Base-by-base conservation (phyloP, 768 basidiomycete genomes). In the Hygrophoropsis aurantiaca region DNA sequence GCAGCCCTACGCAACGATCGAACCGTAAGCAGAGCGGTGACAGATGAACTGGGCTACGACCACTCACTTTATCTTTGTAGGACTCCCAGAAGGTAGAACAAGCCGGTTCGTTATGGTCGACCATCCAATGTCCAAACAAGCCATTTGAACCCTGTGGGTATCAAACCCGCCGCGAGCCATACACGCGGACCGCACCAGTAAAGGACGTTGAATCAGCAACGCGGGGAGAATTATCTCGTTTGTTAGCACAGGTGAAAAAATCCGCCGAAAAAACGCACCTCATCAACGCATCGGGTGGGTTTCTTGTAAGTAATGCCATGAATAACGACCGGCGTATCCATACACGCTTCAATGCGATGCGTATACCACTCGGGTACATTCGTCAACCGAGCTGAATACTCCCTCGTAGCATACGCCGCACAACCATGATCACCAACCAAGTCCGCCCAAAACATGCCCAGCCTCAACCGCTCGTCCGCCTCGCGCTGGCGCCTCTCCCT, bases 21-120 rank as follows among this genome's bases (percentile, higher is more conserved):
- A 34, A 34, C 10, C n/a, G 10, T 10, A 34, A 34, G 16, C n/a
- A 3, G 27, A 24, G 20, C n/a, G n/a, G n/a, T n/a, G n/a, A n/a
- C n/a, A n/a, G n/a, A n/a, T n/a, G 39, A 5, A 3, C 7, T 3
- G n/a, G 7, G 3, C 33, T 3, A 44, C 0, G 5, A 8, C n/a
- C n/a, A n/a, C 57, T 49, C 42, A 33, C 66, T 58, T 66, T 67
- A 50, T 69, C 58, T 15, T 58, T 58, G 57, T 61, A 66, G 33
- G 46, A 45, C 27, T 16, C 32, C 56, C 65, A 69, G 23, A 33
- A 54, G 0, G 67, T 27, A 0, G 36, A 39, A 21, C 67, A 69
- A 19, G 56, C 56, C 0, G 67, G 56, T 45, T 69, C 62, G 5
- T 51, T 13, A 19, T 59, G 56, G 37, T 58, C 18, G 18, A 66